Base-by-base conservation (phyloP, 1,139 yeast genomes). In the Suhomyces yuchorum region DNA sequence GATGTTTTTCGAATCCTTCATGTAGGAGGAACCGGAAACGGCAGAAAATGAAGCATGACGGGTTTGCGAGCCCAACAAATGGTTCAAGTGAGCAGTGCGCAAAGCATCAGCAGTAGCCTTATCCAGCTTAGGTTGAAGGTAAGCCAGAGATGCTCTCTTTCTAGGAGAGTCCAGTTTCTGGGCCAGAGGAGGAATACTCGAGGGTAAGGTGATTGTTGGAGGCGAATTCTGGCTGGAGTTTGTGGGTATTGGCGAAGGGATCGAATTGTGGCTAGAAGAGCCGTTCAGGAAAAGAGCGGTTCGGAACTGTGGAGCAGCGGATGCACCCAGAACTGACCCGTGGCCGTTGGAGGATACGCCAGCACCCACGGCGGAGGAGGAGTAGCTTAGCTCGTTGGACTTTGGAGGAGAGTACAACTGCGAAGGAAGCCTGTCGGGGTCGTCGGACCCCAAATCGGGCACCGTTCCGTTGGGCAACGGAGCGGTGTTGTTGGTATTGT, bases 1-100 rank as follows among this genome's bases (percentile, higher is more conserved):
- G 39, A 69, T 66, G 24, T 55, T 50, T 46, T 62, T 49, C 7
- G 75, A 72, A 34, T 81, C 85, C 53, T 74, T 74, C 40, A 68
- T 77, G 60, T 90, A 90, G 0, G 95, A 82, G 11, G 79, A 69
- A 0, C 90, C 82, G 11, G 89, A 80, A 1, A 90, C 82, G 0
- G 97, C 97, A 5, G 91, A 83, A 61, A 88, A 91, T 1, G 96
- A 89, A 26, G 87, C 85, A 60, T 87, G 93, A 36, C 96, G 57
- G 32, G 51, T 48, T 22, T 48, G 51, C 7, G 48, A 41, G 7
- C 51, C 51, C 24, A 44, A 32, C 39, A 52, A 48, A 22, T 51
- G 54, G 22, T 42, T 48, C 50, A 49, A 44, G 17, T 42, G 48
- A 40, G 47, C 40, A 17, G 38, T 42, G 2, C 46, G 41, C 34